These are phyloP conservation scores for Leucosporidium creatinivorum DNA, from an alignment of 768 basidiomycete genomes.

Conservation along the genomic window DNA sequence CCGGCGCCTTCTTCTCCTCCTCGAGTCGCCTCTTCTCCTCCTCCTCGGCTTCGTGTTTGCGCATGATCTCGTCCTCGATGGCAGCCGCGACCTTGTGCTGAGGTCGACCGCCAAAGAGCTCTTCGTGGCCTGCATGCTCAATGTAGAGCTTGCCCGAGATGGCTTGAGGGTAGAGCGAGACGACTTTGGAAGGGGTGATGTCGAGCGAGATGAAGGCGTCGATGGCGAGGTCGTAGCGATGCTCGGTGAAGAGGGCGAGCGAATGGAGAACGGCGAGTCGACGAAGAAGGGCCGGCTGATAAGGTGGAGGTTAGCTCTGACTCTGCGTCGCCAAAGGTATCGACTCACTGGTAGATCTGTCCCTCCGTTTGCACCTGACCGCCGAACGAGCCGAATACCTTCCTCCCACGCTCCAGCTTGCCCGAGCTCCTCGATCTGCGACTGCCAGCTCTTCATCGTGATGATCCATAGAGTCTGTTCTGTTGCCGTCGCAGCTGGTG, in stretches of 20 bases:
- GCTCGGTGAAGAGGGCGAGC: slow-evolving; percentile 63
- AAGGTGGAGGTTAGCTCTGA: neutral
- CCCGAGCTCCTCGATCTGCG: slow-evolving; percentile 81
- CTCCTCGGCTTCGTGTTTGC: neutral
- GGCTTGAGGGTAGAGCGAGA: slow-evolving; percentile 75
- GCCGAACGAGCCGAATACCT: slow-evolving; percentile 43
- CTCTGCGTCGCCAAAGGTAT: neutral
- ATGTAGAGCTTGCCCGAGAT: slow-evolving; percentile 72
- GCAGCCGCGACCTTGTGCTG: neutral
- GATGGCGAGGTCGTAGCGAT: slow-evolving; percentile 68
- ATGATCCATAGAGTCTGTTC: slow-evolving; percentile 62
- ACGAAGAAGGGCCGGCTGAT: slow-evolving; percentile 47
- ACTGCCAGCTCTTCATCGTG: slow-evolving; percentile 62
- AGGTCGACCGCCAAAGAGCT: slow-evolving; percentile 65
- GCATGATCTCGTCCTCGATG: slow-evolving; percentile 1
- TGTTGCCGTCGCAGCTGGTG: neutral
- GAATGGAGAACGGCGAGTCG: slow-evolving; percentile 54
- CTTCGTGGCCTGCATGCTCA: slow-evolving; percentile 65
- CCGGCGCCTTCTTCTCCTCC: neutral
- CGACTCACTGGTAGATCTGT: neutral
- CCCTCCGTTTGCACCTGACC: neutral
- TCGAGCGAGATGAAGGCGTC: slow-evolving; percentile 81
- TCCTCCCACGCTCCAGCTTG: slow-evolving; percentile 60
- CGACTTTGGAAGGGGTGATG: slow-evolving; percentile 85
- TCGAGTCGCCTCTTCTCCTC: neutral